These are phyloP conservation scores for Boletus huronensis DNA, from an alignment of 768 basidiomycete genomes.

Conservation along the genomic window DNA sequence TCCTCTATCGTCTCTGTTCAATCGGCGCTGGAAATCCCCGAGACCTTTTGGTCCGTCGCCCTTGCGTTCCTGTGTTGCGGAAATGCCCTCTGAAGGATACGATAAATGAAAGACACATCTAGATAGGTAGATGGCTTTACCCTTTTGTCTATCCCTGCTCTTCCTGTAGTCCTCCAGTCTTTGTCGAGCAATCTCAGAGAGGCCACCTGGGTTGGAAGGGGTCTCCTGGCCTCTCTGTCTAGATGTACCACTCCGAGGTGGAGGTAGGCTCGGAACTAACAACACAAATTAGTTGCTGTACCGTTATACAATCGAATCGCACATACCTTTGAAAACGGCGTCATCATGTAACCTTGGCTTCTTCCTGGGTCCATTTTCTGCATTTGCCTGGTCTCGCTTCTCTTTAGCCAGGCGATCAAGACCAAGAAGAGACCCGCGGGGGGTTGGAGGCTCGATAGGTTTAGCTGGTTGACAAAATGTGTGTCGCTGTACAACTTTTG, in stretches of 20 bases:
- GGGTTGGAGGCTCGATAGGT: constrained; percentile 72
- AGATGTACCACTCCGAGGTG: constrained; percentile 48
- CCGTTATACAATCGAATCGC: background rate
- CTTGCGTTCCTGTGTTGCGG: constrained; percentile 52
- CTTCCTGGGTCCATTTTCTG: constrained; percentile 53
- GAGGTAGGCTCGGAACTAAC: constrained; percentile 77
- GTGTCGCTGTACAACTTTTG: constrained; percentile 51
- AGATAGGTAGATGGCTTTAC: constrained; percentile 29
- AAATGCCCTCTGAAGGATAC: constrained; percentile 59
- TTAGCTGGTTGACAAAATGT: constrained; percentile 75
- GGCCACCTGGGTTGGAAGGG: constrained; percentile 87
- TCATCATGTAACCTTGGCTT: constrained; percentile 59
- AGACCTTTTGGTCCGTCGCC: constrained; percentile 70
- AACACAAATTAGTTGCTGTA: background rate
- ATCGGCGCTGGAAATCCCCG: constrained; percentile 90
- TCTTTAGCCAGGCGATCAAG: constrained; percentile 86
- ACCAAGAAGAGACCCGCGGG: constrained; percentile 77
- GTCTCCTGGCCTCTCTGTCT: constrained; percentile 86
- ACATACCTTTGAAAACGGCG: constrained; percentile 82
- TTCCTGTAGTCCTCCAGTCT: constrained; percentile 75
- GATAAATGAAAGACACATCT: background rate
- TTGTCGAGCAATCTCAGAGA: constrained; percentile 70
- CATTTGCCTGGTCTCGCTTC: constrained; percentile 63
- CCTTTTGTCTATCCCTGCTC: constrained; percentile 65
- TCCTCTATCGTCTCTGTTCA: constrained; percentile 68